A percentile compares a stretch with the other conserved stretches of the same genome.
phyloP scores from a whole-genome alignment of 805 yeast species.

The Nakazawaea populi region DNA sequence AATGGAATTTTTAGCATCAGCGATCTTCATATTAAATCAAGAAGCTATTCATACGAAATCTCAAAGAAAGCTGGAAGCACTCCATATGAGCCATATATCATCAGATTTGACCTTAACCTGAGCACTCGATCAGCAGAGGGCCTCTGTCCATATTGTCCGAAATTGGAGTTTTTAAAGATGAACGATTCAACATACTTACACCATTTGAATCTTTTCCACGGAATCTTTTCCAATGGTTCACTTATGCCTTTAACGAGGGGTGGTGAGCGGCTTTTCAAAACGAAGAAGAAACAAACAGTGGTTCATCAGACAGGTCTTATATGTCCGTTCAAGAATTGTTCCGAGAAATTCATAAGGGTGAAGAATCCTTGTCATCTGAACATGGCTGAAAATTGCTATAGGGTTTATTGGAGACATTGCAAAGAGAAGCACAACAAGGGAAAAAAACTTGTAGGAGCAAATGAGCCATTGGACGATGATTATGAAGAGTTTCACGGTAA shows the following conservation, averaged over 20 bases:
- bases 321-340: conserved; percentile 7
- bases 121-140: background rate
- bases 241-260: conserved; percentile 18
- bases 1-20: background rate
- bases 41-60: background rate
- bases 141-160: conserved; percentile 8
- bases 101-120: background rate
- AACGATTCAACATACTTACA: conserved; percentile 25
- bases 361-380: background rate
- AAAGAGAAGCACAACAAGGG: conserved; percentile 6
- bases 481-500: background rate
- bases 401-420: conserved; percentile 9
- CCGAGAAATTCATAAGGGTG: background rate
- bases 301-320: conserved; percentile 4
- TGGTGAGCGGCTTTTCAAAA: background rate
- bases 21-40: background rate
- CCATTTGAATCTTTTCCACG: conserved; percentile 25
- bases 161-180: conserved; percentile 16
- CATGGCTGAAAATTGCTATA: background rate
- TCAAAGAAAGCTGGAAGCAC: background rate
- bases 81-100: background rate
- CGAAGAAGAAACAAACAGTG: background rate
- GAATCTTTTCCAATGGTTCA: conserved; percentile 23
- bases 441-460: background rate
- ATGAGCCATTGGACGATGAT: background rate